phyloP scores from a whole-genome alignment of 148 eudicot species.

The Rhododendron griersonianum region DNA sequence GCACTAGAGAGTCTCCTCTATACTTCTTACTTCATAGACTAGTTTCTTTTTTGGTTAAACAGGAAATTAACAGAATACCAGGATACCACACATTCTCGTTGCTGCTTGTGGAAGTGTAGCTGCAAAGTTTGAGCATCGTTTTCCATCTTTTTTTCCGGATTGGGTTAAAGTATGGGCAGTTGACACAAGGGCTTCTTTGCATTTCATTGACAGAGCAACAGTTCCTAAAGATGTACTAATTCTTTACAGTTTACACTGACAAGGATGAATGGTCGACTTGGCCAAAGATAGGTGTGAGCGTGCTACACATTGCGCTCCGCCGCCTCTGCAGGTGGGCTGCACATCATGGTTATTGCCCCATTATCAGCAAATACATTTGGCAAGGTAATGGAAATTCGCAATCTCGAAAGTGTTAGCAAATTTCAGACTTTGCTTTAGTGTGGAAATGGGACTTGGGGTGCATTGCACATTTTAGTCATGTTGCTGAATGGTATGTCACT shows the following conservation, averaged over 20 bases:
- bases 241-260: conserved; percentile 52
- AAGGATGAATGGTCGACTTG: conserved; percentile 91
- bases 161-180: conserved; percentile 96
- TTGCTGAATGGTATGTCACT: neutral
- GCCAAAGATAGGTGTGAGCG: conserved; percentile 75
- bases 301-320: conserved; percentile 84
- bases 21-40: too few relatives aligned
- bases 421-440: too few relatives aligned
- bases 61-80: conserved; percentile 5
- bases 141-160: conserved; percentile 76
- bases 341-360: conserved; percentile 90
- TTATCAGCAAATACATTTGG: conserved; percentile 91
- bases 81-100: conserved; percentile 75
- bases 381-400: conserved; percentile 46
- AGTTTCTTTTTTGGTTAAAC: too few relatives aligned
- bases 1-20: too few relatives aligned
- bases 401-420: neutral
- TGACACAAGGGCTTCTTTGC: conserved; percentile 65
- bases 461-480: neutral
- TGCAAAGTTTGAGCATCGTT: conserved; percentile 74
- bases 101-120: conserved; percentile 99
- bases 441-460: too few relatives aligned
- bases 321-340: conserved; percentile 54
- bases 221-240: conserved; percentile 60
- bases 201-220: conserved; percentile 56